Evolutionary conservation across 306 rosid genomes (phyloP), one percentile per base, ranked within the genome.

Genomic region (Vicia villosa): DNA sequence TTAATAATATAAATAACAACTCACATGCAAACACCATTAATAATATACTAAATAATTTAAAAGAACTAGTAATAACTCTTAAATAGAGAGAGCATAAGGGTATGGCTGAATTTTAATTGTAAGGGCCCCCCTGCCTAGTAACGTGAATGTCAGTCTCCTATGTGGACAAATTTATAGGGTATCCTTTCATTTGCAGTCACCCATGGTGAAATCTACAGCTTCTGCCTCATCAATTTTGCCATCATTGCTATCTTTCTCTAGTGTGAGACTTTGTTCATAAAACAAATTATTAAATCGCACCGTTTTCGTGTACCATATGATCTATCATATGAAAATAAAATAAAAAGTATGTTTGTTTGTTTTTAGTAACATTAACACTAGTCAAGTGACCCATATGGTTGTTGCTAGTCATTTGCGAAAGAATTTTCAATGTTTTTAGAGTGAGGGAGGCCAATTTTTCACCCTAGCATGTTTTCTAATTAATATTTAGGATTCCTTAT

Each of bases 201-300:
- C 28, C 13, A 51, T 19, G 12, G 50, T 26, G 62, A 49, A 28
- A 16, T 5, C 34, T 61, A 28, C 76, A 37, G 38, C 6, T 54
- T 55, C 64, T 37, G 43, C 55, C 69, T 2, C 16, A 54, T 55
- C 16, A n/a, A 32, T 21, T 73, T 51, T 34, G 68, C 61, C 30
- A 57, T 32, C 11, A 22, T 72, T 66, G 49, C 14, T 43, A 66
- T 41, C 15, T 10, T 49, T 19, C 21, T 10, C n/a, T 5, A 75
- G 14, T 19, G 45, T 63, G 46, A 47, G 46, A 47, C 46, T 37
- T 4, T 4, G 26, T 16, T 19, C 34, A 10, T 38, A 17, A 11
- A 62, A 62, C 68, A 57, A 14, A 24, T 26, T 26, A 6, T 57
- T 57, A 20, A 57, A 1, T 14, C 20, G 17, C 11, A 13, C 61